Evolutionary conservation across 2,329 filamentous ascomycete genomes (phyloP), one percentile per base, ranked within the genome.

Genomic region (Geosmithia morbida): DNA sequence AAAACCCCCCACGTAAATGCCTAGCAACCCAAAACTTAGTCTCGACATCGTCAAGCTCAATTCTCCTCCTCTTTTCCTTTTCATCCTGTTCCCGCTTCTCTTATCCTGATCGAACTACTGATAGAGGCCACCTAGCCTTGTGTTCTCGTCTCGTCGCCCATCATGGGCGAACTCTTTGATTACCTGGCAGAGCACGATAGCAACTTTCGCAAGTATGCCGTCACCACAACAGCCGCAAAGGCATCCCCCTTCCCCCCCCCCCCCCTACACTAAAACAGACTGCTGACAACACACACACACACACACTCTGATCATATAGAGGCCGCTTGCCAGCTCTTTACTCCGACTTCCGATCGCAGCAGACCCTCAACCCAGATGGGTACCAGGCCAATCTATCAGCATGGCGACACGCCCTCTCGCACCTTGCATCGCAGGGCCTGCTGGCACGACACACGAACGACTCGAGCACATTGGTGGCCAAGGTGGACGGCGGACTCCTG

Each of bases 241-340:
- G 45, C 18, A 37, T 5, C 22, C 22, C 30, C 48, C 6, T 18
- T 39, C 7, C 4, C 19, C n/a, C 17, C 11, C 45, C 5, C 14
- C 18, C n/a, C 16, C n/a, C n/a, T n/a, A 20, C 13, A 30, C 7
- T 6, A 11, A 37, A 37, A 30, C 47, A 52, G n/a, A 50, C 46
- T 6, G 11, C 14, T 43, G 16, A 19, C 1, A 26, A 33, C 8
- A 47, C 13, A 43, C 11, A 3, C 43, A n/a, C n/a, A n/a, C n/a
- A n/a, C n/a, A n/a, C n/a, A n/a, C n/a, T n/a, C n/a, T n/a, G n/a
- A n/a, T 41, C 14, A 44, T 16, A 41, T 53, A 87, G 83, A 66
- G 76, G 81, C 52, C 85, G 88, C 45, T 73, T 95, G 13, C 81
- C 86, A 13, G 89, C 87, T 5, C 79, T 95, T 43, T 95, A 94